Conservation (phyloP, 257 asterid genomes). For the Jasminum sambac region DNA sequence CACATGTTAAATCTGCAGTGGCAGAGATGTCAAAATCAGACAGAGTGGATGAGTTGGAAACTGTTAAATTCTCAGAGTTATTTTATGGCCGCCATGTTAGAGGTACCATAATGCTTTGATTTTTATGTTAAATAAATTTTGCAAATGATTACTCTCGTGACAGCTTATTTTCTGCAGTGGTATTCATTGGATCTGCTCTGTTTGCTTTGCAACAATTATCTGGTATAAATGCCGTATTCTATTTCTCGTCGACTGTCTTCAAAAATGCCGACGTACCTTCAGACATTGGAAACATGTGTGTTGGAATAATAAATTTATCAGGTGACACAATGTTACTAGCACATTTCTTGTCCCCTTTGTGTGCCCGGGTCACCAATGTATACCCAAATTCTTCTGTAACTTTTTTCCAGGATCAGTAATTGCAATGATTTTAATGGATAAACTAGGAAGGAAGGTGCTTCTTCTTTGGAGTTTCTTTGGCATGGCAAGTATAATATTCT, state of each 20-base stretch:
- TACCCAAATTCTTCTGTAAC: slow-evolving; percentile 20
- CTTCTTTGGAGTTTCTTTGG: slow-evolving; percentile 90
- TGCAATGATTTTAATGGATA: slow-evolving; percentile 95
- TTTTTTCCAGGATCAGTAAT: slow-evolving; percentile 60
- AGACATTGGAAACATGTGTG: slow-evolving; percentile 71
- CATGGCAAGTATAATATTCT: slow-evolving; percentile 71
- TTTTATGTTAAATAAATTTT: slow-evolving; percentile 3
- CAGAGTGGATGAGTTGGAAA: slow-evolving; percentile 63
- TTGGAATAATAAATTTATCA: slow-evolving; percentile 75
- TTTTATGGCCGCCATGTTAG: slow-evolving; percentile 63
- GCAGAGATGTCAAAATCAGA: slow-evolving; percentile 70
- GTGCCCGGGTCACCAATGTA: slow-evolving; percentile 7
- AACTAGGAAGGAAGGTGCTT: slow-evolving; percentile 83
- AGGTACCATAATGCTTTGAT: slow-evolving; percentile 40
- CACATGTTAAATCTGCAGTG: slow-evolving; percentile 74
- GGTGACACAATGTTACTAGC: slow-evolving; percentile 39
- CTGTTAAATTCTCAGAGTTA: slow-evolving; percentile 61
- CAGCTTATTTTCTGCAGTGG: slow-evolving; percentile 55
- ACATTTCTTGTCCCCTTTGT: not conserved
- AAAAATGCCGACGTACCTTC: slow-evolving; percentile 90
- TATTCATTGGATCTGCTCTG: slow-evolving; percentile 68
- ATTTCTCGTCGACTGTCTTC: slow-evolving; percentile 89
- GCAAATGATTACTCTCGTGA: slow-evolving; percentile 9
- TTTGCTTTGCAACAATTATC: slow-evolving; percentile 90
- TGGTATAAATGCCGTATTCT: slow-evolving; percentile 96